Base-by-base conservation (phyloP, 140 eudicot species). In the Senecio squalidus region DNA sequence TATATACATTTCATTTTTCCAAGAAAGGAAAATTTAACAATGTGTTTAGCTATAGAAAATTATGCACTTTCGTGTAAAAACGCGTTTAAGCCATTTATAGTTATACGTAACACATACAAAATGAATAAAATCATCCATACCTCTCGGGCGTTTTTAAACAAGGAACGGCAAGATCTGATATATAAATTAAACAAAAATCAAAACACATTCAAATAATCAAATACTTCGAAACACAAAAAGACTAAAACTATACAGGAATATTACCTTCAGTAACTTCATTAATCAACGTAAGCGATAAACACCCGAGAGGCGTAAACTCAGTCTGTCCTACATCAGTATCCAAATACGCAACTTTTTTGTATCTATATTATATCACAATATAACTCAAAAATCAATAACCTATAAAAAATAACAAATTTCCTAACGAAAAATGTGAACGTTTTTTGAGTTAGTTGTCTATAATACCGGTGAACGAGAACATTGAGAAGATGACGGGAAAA, bases 251-350 rank as follows among this genome's bases (percentile, higher is more conserved):
- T 15, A 25, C 17, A 34, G 22, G 29, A 45, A 17, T 22, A 16
- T 48, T 76, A 88, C 94, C 91, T 68, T 82, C 80, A 57, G 83
- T 84, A 60, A 77, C 62, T 67, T 81, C 62, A 55, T 84, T 77
- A 26, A 84, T 55, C 6, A 84, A 60, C 34, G 88, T 76, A 6
- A 88, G 83, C 14, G 94, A 81, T 13, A 88, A 70, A 51, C 87
- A 83, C 4, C 96, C 94, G 3, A 94, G 88, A 49, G 91, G 84
- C 41, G 96, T 88, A 63, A 88, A 88, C 75, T 84, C 96, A 4
- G 91, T 59, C 73, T 88, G 96, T 55, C 88, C 94, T 23, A 88
- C 94, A 74, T 88, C 96, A 2, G 94, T 84, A 67, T 88, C 96
- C 73, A 88, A 28, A 43, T 76, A 88, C 58, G 84, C 91, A 17